Base-by-base conservation (phyloP, 2,329 filamentous ascomycete species). In the Plectosphaerella plurivora region DNA sequence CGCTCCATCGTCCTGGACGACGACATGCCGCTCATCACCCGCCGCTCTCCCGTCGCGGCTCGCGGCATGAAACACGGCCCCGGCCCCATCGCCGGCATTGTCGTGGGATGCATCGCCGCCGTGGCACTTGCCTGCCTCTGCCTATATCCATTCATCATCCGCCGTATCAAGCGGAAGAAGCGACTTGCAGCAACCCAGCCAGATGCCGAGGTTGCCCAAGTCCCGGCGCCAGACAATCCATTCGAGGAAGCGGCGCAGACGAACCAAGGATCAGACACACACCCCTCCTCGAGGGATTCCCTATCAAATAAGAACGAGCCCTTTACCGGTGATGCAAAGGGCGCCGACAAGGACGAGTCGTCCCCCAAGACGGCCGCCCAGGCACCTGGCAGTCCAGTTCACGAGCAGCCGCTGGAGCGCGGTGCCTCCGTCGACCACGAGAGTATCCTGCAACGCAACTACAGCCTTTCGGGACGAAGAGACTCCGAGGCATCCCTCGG, bases 121-220 rank as follows among this genome's bases (percentile, higher is more conserved):
- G 56, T 64, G 45, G 60, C 57, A 14, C 62, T 73, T 12, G 52
- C 71, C 47, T 56, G 62, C 49, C 56, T 73, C 36, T 73, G 71
- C 50, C 63, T 72, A 39, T 73, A 73, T 50, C 71, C 71, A 14
- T 62, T 73, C 51, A 54, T 73, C 37, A 59, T 73, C 46, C 58
- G 67, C 45, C 59, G 54, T n/a, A 51, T 66, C 49, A 69, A 62
- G 57, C 59, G 61, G 53, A 63, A 62, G 47, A 61, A 62, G 36
- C 61, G 54, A 50, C 58, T 60, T 47, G 55, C 46, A 44, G 39
- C 59, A 18, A 52, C 45, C n/a, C 54, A 56, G 39, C 50, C 55
- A 12, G 68, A 71, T 51, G 55, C 59, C 25, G 70, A 73, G 59
- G 60, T 59, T 22, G 64, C 61, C 11, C 41, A 44, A 12, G 41